Evolutionary conservation across 73 alveolate genomes (phyloP).

Genomic region (Symbiodinium pilosum): DNA sequence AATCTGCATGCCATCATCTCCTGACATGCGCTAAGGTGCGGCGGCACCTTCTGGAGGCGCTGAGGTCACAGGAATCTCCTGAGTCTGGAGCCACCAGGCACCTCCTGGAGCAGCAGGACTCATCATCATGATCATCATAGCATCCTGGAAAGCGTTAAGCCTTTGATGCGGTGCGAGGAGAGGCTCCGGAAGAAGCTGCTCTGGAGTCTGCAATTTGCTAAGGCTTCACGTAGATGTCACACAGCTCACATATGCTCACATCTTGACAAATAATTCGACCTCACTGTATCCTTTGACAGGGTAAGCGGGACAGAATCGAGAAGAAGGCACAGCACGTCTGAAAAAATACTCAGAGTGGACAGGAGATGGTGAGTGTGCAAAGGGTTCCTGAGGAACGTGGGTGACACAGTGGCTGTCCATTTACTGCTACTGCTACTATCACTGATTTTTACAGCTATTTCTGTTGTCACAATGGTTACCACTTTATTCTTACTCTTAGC

Average conservation of each 20-base stretch:
- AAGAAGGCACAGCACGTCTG: no score
- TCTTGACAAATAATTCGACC: not conserved
- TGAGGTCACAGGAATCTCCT: not conserved
- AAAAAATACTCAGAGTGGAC: no score
- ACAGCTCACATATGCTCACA: no score
- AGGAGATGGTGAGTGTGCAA: not conserved
- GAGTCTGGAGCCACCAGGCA: not conserved
- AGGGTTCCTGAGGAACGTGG: not conserved
- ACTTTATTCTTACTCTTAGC: not conserved
- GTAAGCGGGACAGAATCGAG: conserved; percentile 81
- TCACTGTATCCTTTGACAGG: conserved; percentile 7
- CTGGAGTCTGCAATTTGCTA: conserved; percentile 66
- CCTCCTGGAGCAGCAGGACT: conserved; percentile 15
- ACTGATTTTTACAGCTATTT: not conserved
- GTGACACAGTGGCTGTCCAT: not conserved
- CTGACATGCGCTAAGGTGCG: not conserved
- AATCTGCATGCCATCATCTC: not conserved
- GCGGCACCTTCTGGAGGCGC: conserved; percentile 14
- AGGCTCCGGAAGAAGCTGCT: conserved; percentile 78
- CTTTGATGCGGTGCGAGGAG: conserved; percentile 19
- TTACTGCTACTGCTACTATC: not conserved
- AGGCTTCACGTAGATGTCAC: conserved; percentile 24
- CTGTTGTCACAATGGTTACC: not conserved
- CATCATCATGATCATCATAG: no score
- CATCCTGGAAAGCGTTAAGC: no score